phyloP scores from a whole-genome alignment of 108 stramenopile species.

The Nitzschia sp. region DNA sequence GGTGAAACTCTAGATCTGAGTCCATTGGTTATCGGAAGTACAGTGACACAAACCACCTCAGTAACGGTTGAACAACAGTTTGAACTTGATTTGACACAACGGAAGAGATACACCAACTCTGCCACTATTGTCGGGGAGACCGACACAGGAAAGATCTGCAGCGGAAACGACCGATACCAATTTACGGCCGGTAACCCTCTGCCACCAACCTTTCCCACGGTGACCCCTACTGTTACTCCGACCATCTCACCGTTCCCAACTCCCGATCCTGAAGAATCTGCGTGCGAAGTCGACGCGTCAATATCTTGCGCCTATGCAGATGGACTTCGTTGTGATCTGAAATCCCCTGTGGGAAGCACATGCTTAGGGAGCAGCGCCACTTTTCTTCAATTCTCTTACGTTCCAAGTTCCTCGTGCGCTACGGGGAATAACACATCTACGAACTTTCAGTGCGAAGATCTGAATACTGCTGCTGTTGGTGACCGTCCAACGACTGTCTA shows the following conservation, averaged over 20 bases:
- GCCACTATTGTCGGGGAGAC: background rate
- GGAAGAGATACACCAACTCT: background rate
- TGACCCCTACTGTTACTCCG: slow-evolving; percentile 11
- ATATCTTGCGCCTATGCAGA: slow-evolving; percentile 19
- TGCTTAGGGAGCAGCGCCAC: slow-evolving; percentile 13
- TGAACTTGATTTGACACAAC: slow-evolving; percentile 3
- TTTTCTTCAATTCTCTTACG: slow-evolving; percentile 29
- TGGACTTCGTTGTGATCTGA: slow-evolving; percentile 16
- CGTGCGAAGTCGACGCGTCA: slow-evolving; percentile 5
- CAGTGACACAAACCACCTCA: background rate
- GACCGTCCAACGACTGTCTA: slow-evolving; percentile 13
- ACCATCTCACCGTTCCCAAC: slow-evolving; percentile 12
- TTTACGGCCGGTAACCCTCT: slow-evolving; percentile 13
- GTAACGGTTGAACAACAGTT: background rate
- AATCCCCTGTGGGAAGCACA: slow-evolving; percentile 1
- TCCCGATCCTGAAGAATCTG: slow-evolving; percentile 1
- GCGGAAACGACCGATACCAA: background rate
- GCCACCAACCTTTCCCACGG: slow-evolving; percentile 11
- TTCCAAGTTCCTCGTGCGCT: slow-evolving; percentile 13
- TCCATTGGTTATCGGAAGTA: background rate
- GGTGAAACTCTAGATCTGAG: background rate
- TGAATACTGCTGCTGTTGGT: background rate
- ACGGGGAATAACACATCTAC: slow-evolving; percentile 22
- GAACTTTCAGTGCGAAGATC: slow-evolving; percentile 19
- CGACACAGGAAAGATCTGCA: slow-evolving; percentile 3